These are phyloP conservation scores for Paramecium sonneborni DNA, from an alignment of 73 alveolate genomes.

Conservation along the genomic window DNA sequence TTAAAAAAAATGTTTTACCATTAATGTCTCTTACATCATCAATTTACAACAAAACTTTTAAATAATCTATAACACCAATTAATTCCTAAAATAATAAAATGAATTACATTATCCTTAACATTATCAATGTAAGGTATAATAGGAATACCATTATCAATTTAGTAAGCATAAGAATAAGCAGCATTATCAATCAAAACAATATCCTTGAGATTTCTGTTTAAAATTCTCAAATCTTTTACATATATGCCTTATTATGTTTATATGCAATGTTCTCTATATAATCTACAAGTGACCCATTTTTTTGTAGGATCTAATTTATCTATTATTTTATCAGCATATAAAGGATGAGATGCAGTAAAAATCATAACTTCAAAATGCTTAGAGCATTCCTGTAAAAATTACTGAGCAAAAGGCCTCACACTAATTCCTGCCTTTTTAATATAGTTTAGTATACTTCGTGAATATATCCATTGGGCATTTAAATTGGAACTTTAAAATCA, in stretches of 20 bases:
- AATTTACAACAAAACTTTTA: not conserved
- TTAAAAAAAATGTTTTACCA: not conserved
- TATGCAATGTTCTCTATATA: slow-evolving; percentile 73
- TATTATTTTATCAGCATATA: slow-evolving; percentile 73
- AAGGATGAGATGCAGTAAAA: slow-evolving; percentile 74
- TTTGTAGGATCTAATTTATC: slow-evolving; percentile 71
- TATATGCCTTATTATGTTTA: slow-evolving; percentile 74
- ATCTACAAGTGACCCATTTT: slow-evolving; percentile 70
- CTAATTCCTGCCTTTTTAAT: slow-evolving; percentile 62
- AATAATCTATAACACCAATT: slow-evolving; percentile 5
- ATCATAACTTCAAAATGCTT: slow-evolving; percentile 76
- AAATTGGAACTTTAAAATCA: slow-evolving; percentile 56
- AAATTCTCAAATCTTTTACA: slow-evolving; percentile 74
- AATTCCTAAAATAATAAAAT: not conserved
- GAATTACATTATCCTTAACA: slow-evolving; percentile 73
- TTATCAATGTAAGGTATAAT: slow-evolving; percentile 89
- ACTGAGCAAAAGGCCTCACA: slow-evolving; percentile 57
- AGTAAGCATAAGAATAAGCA: slow-evolving; percentile 85
- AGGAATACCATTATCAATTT: slow-evolving; percentile 90
- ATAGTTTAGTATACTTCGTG: slow-evolving; percentile 45
- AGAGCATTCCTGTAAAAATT: slow-evolving; percentile 43
- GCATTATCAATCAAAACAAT: slow-evolving; percentile 88
- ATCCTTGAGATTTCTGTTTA: slow-evolving; percentile 72
- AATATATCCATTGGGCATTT: slow-evolving; percentile 27
- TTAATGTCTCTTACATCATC: not conserved